phyloP scores from a whole-genome alignment of 257 asterid genomes.

The Ilex asprella region DNA sequence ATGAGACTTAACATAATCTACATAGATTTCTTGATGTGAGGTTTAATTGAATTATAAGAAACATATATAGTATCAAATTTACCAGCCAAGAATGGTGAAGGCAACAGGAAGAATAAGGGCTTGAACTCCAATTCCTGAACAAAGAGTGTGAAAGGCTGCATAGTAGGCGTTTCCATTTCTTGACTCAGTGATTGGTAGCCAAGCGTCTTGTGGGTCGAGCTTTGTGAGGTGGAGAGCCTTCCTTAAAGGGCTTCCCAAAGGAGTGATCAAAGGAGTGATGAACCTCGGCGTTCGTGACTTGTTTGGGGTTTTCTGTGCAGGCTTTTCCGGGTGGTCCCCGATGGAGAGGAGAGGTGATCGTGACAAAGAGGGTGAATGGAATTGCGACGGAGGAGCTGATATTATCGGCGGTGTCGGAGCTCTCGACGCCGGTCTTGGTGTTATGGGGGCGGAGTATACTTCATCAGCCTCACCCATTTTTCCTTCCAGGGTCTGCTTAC shows the following conservation, averaged over 20 bases:
- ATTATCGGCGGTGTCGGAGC: conserved; percentile 34
- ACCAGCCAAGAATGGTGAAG: conserved; percentile 95
- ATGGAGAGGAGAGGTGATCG: conserved; percentile 58
- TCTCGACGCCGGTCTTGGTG: conserved; percentile 11
- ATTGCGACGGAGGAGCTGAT: conserved; percentile 71
- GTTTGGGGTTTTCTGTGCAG: conserved; percentile 27
- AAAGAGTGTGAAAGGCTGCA: conserved; percentile 79
- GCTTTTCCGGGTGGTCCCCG: background rate
- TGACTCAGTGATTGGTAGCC: conserved; percentile 87
- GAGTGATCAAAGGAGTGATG: conserved; percentile 70
- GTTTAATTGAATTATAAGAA: background rate
- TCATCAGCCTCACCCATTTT: conserved; percentile 11
- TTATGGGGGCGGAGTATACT: conserved; percentile 11
- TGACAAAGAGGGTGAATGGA: conserved; percentile 72
- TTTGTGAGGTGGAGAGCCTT: conserved; percentile 66
- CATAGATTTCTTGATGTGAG: background rate
- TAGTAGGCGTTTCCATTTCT: conserved; percentile 82
- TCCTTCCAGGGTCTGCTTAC: conserved; percentile 12
- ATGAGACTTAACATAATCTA: too few species aligned
- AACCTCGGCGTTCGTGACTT: conserved; percentile 49
- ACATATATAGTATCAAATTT: background rate
- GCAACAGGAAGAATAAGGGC: conserved; percentile 88
- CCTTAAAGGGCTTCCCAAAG: conserved; percentile 69
- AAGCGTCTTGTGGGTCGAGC: conserved; percentile 79
- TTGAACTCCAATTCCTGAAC: conserved; percentile 91